These are phyloP conservation scores for Raffaelea arxii DNA, from an alignment of 2,329 filamentous ascomycete genomes.

Conservation along the genomic window DNA sequence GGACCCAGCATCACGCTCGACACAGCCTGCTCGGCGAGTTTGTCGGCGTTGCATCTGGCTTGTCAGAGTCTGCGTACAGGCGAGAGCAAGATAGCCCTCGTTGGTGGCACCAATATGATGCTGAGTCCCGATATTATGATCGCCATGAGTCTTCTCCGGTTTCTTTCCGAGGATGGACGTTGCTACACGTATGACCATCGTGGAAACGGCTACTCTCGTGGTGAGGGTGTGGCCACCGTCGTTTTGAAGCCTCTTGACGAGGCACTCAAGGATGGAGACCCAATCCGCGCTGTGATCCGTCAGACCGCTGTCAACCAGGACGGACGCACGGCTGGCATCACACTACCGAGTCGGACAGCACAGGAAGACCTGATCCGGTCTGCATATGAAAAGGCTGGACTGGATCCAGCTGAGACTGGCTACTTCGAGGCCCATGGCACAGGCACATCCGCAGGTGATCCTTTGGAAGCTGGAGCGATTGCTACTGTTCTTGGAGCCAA, in stretches of 20 bases:
- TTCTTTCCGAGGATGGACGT: conserved; percentile 11
- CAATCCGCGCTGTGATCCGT: conserved; percentile 20
- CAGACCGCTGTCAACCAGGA: conserved; percentile 23
- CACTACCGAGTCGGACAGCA: conserved; percentile 24
- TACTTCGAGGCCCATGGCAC: conserved; percentile 24
- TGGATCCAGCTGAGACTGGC: conserved; percentile 20
- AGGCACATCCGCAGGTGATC: conserved; percentile 31
- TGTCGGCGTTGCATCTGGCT: conserved; percentile 11
- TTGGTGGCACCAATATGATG: conserved; percentile 7
- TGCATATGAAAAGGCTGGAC: conserved; percentile 28
- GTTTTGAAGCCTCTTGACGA: conserved; percentile 30
- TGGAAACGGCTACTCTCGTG: conserved; percentile 34
- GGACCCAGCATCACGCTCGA: conserved; percentile 12
- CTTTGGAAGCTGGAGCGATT: conserved; percentile 30
- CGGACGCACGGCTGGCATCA: conserved; percentile 24
- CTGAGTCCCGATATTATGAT: conserved; percentile 10
- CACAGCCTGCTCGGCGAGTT: conserved; percentile 12
- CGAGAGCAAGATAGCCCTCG: conserved; percentile 2
- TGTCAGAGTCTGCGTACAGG: conserved; percentile 9
- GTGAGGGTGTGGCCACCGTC: conserved; percentile 30
- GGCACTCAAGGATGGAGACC: conserved; percentile 24
- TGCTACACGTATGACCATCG: conserved; percentile 22
- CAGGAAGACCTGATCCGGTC: conserved; percentile 28
- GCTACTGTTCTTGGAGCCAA: conserved; percentile 15
- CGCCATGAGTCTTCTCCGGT: conserved; percentile 10